Conservation (phyloP, 164 flowering plant species). For the Vitis vinifera region ASM3070453v1 NC_081808.1:23097501-23098000, state of each 20-base stretch:
- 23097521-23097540: slow-evolving; percentile 57
- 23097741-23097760: background rate
- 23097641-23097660: slow-evolving; percentile 54
- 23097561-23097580: slow-evolving; percentile 84
- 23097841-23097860: slow-evolving; percentile 14
- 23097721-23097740: too few species aligned
- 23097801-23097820: slow-evolving; percentile 60
- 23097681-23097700: too few species aligned
- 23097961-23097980: too few species aligned
- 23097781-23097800: slow-evolving; percentile 48
- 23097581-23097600: slow-evolving; percentile 65
- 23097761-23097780: slow-evolving; percentile 19
- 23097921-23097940: too few species aligned
- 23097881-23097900: slow-evolving; percentile 8
- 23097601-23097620: slow-evolving; percentile 53
- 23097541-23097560: slow-evolving; percentile 75
- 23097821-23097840: slow-evolving; percentile 59
- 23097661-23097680: slow-evolving; percentile 59
- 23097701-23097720: too few species aligned
- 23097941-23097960: too few species aligned
- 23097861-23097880: slow-evolving; percentile 5
- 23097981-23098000: too few species aligned
- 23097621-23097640: slow-evolving; percentile 52
- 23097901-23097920: too few species aligned
- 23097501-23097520: slow-evolving; percentile 39